Evolutionary conservation across 805 yeast genomes (phyloP), one percentile per base, ranked within the genome.

Genomic region (Ogataea salicorniae): DNA sequence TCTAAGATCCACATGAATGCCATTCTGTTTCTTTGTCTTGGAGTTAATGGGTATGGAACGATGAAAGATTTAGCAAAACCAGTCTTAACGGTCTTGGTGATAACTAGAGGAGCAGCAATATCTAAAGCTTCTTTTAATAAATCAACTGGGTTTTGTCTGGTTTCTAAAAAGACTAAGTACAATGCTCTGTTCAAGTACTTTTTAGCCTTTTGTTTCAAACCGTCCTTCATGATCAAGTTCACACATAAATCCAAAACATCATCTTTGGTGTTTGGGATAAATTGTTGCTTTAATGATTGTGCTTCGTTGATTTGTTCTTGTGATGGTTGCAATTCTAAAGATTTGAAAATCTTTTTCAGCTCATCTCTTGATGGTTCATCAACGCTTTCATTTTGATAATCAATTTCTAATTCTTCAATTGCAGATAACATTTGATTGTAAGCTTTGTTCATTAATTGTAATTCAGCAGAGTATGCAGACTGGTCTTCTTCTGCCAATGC

Each of bases 1-100:
- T 88, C 96, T 46, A 90, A 67, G 43, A 94, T 84, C 98, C 98
- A 94, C 54, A 74, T 68, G 74, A 95, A 87, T 2, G 98, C 97
- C 60, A 79, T 80, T 67, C 97, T 80, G 57, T 80, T 73, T 66
- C 98, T 79, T 69, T 90, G 96, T 68, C 89, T 82, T 59, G 80
- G 81, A 43, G 79, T 81, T 59, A 92, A 73, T 9, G 97, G 96
- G 35, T 79, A 81, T 5, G 99, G 99, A 43, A 88, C 84, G 37
- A 82, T 76, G 50, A 78, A 77, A 50, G 83, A 82, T 64, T 91
- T 88, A 39, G 97, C 97, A 47, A 84, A 84, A 49, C 94, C 94
- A 3, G 94, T 89, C 59, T 82, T 83, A 62, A 80, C 80, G 15
- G 89, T 81, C 63, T 81, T 84, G 34, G 90, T 79, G 50, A 81